Percentiles rank a stretch among this genome's conserved stretches.
Conservation (phyloP, 352 stramenopile species). For the Globisporangium ultimum region DNA sequence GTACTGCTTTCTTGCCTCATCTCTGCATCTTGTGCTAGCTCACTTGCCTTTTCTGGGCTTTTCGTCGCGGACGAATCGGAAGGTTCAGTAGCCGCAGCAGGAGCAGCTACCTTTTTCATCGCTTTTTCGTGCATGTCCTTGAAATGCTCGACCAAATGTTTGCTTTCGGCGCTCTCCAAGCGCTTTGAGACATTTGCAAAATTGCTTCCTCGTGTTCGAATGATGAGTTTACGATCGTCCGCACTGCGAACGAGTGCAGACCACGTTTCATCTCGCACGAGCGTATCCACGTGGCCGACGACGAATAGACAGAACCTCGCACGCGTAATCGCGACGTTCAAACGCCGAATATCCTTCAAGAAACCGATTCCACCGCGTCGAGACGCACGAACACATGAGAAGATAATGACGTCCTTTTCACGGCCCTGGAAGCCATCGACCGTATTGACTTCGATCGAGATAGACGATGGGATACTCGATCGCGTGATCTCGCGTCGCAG, state of each 20-base stretch:
- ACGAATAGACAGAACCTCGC: conserved; percentile 88
- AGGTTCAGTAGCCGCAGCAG: neutral
- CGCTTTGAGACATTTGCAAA: conserved; percentile 43
- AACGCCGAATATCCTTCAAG: conserved; percentile 83
- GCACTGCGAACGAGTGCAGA: conserved; percentile 72
- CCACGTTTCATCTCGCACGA: conserved; percentile 80
- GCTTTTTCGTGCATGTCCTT: conserved; percentile 71
- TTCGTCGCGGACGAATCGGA: neutral
- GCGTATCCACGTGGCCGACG: conserved; percentile 72
- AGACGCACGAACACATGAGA: conserved; percentile 93
- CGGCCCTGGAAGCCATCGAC: conserved; percentile 98
- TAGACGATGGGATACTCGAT: conserved; percentile 36
- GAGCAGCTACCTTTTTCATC: conserved; percentile 26
- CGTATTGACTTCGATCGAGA: conserved; percentile 94
- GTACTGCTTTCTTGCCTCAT: neutral
- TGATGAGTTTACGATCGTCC: conserved; percentile 56
- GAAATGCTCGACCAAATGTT: conserved; percentile 47
- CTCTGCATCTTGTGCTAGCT: neutral
- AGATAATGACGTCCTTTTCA: conserved; percentile 99
- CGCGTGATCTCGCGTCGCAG: conserved; percentile 65
- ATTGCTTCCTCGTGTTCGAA: conserved; percentile 35
- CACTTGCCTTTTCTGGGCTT: neutral
- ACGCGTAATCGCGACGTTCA: conserved; percentile 91
- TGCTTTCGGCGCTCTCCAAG: conserved; percentile 37
- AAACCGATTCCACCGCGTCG: conserved; percentile 84